A percentile compares a stretch with the other conserved stretches of the same genome.
phyloP scores from a whole-genome alignment of 1,284 basidiomycete species.

The Apiotrichum porosum region DNA sequence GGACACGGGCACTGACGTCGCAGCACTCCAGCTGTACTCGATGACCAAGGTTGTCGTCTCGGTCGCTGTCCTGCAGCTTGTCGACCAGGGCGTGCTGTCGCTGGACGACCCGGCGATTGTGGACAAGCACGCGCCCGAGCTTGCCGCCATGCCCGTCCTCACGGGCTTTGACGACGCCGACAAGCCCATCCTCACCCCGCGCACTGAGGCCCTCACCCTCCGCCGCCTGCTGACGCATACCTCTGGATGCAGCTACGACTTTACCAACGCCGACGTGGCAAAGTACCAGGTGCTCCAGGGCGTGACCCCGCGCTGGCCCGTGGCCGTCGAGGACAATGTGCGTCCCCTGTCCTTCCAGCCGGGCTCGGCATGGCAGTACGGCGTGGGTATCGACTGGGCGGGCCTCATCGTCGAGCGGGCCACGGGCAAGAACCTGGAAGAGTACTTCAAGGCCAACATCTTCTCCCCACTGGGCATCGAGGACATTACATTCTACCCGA shows the following conservation, averaged over 20 bases:
- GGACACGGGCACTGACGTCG: not conserved
- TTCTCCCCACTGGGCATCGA: slow-evolving; percentile 34
- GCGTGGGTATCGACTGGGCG: slow-evolving; percentile 12
- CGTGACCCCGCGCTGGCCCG: slow-evolving; percentile 1
- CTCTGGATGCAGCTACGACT: slow-evolving; percentile 12
- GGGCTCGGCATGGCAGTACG: slow-evolving; percentile 16
- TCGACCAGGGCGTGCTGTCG: slow-evolving; percentile 28
- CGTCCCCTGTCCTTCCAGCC: slow-evolving; percentile 23
- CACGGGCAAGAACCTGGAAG: slow-evolving; percentile 3
- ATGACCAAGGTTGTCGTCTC: slow-evolving; percentile 38
- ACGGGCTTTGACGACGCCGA: slow-evolving; percentile 25
- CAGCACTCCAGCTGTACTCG: slow-evolving; percentile 30
- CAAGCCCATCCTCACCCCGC: slow-evolving; percentile 20
- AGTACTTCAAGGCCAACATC: slow-evolving; percentile 30
- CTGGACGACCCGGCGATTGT: slow-evolving; percentile 30
- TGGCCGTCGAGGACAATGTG: slow-evolving; percentile 10
- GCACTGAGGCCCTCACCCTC: slow-evolving; percentile 31
- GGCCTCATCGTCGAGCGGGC: slow-evolving; percentile 19
- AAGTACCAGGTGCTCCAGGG: not conserved
- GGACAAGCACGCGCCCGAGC: slow-evolving; percentile 30
- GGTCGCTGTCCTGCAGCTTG: slow-evolving; percentile 31
- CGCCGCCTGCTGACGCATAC: slow-evolving; percentile 37
- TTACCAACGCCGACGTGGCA: not conserved
- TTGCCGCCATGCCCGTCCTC: slow-evolving; percentile 27
- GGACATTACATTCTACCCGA: slow-evolving; percentile 29